Percentiles rank a stretch among this genome's conserved stretches.
Conservation (phyloP, 176 grass and related monocot genomes). For the Tillandsia leiboldiana region DNA sequence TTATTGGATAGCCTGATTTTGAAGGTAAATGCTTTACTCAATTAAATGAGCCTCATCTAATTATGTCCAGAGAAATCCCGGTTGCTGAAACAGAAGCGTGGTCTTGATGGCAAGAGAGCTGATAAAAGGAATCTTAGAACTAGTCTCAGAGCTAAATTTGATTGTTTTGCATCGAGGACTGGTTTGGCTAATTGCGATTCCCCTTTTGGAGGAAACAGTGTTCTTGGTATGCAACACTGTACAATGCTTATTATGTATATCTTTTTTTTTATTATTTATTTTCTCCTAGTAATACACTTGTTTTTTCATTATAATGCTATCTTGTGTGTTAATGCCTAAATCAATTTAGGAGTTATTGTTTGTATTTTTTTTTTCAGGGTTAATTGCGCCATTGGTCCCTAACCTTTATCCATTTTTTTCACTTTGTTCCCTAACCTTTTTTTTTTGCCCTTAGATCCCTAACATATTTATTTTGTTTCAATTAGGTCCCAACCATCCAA, state of each 20-base stretch:
- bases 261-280: conserved; percentile 15
- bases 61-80: conserved; percentile 63
- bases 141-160: conserved; percentile 67
- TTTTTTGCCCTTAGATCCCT: no score
- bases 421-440: no score
- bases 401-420: no score
- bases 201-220: conserved; percentile 43
- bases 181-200: conserved; percentile 73
- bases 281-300: neutral
- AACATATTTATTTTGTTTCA: no score
- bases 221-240: conserved; percentile 58
- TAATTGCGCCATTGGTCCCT: no score
- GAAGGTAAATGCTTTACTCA: neutral
- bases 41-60: conserved; percentile 26
- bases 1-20: conserved; percentile 27
- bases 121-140: conserved; percentile 81
- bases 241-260: conserved; percentile 13
- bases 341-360: no score
- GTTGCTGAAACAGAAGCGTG: conserved; percentile 66
- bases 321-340: no score
- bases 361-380: no score
- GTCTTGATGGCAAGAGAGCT: conserved; percentile 64
- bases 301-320: no score
- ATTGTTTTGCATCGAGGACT: conserved; percentile 63
- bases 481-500: no score